Base-by-base conservation (phyloP, 768 basidiomycete species). In the Russula abietina region DNA sequence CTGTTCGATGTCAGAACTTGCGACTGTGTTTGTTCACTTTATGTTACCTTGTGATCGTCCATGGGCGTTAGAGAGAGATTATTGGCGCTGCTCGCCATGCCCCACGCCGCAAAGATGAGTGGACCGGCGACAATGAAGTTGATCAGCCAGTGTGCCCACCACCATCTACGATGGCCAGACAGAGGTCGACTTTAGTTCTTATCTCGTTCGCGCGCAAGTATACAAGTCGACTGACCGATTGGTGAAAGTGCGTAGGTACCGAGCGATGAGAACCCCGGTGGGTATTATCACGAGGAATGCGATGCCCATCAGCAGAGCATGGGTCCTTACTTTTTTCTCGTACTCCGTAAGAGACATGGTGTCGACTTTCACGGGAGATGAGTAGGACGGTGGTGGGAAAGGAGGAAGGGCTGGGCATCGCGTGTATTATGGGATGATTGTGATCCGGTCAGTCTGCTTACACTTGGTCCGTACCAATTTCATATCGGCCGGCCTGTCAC, bases 41-140 rank as follows among this genome's bases (percentile, higher is more conserved):
- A 8, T 7, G 12, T 17, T 28, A 70, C 72, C 65, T 71, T 73
- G 70, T 79, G 85, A 4, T 77, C 72, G 66, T 83, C 80, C 52
- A 65, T 60, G n/a, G 48, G 65, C 1, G 0, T 1, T 10, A 22
- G 22, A 3, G 38, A 33, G 14, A 55, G 2, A 0, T 55, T 0
- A 9, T 3, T 0, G 32, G 54, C 58, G 11, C 10, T 19, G 2
- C 32, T 12, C 2, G 82, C 85, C 50, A 76, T 61, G 1, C 74
- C 73, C 74, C 78, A 80, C 19, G 82, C 83, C 2, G 76, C 73
- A 38, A 80, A 74, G 69, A 87, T 83, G 58, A 86, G 70, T 12
- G 84, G 84, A 6, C 75, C 79, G 4, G 84, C 72, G 43, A 86
- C 65, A 10, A 57, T 2, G 7, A 61, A 39, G 51, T 57, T 63